Base-by-base conservation (phyloP, 1,139 yeast species). In the Debaryomyces sp. region DNA sequence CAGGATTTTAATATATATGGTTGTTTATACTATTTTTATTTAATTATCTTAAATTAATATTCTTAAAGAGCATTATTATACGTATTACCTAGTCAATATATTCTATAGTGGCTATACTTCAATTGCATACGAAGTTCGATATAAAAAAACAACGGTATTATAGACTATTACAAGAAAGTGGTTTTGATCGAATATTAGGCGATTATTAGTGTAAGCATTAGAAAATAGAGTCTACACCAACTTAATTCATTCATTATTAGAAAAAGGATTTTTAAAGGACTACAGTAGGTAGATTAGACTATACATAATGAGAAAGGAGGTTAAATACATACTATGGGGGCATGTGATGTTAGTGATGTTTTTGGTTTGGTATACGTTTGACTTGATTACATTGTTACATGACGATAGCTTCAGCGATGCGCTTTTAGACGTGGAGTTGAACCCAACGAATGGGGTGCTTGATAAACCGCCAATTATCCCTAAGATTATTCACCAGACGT, bases 401-500 rank as follows among this genome's bases (percentile, higher is more conserved):
- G 96, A 90, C 62, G 90, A 86, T 63, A 75, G 91, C 1, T 77
- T 75, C 58, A 71, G 77, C 29, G 89, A 85, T 61, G 87, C 87
- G 3, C 70, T 88, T 43, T 66, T 80, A 17, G 81, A 79, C 49
- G 70, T 75, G 30, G 95, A 88, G 55, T 66, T 87, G 49, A 74
- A 77, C 55, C 81, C 84, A 4, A 62, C 67, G 33, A 75, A 68
- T 47, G 73, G 71, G 12, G 60, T 59, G 18, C 62, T 74, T 29
- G 70, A 70, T 30, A 70, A 70, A 54, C 82, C 82, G 10, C 74
- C 76, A 50, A 62, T 85, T 43, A 89, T 91, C 44, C 98, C 98
- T 35, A 89, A 87, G 62, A 90, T 91, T 63, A 90, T 91, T 49
- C 98, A 91, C 64, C 98, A 91, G 68, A 91, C 97, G 13, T 91